Evolutionary conservation across 2,329 filamentous ascomycete species (phyloP).

Genomic region (Pseudocercospora eumusae): DNA sequence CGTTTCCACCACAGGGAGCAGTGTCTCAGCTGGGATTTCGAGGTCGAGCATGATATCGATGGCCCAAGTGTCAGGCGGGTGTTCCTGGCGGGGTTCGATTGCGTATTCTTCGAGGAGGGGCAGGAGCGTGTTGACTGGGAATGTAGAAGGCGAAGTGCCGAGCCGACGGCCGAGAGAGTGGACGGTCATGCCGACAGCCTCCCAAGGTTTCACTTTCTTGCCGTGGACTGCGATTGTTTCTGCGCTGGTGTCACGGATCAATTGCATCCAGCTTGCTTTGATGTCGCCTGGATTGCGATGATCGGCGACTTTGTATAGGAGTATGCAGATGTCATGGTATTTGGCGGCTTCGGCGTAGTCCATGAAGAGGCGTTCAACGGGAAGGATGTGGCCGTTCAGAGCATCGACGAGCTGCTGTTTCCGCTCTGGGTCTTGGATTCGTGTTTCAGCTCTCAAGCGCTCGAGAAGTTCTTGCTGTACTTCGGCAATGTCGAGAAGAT

Average conservation of each 20-base stretch:
- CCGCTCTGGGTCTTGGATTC: constrained; percentile 66
- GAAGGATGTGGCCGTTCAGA: constrained; percentile 71
- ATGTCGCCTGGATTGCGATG: constrained; percentile 87
- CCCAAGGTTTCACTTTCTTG: constrained; percentile 62
- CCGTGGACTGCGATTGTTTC: constrained; percentile 48
- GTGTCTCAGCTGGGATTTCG: constrained; percentile 60
- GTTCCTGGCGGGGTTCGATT: constrained; percentile 52
- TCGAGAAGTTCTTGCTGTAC: constrained; percentile 91
- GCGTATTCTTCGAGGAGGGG: constrained; percentile 59
- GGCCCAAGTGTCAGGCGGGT: constrained; percentile 60
- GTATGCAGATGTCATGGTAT: constrained; percentile 90
- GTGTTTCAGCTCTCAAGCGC: constrained; percentile 69
- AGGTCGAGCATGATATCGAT: constrained; percentile 67
- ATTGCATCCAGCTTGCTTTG: constrained; percentile 76
- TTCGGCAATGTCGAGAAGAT: constrained; percentile 86
- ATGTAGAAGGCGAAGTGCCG: constrained; percentile 35
- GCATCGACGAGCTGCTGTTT: constrained; percentile 61
- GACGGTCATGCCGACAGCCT: constrained; percentile 65
- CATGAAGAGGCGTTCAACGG: constrained; percentile 88
- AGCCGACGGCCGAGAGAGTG: constrained; percentile 59
- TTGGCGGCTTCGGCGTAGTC: constrained; percentile 84
- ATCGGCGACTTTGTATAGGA: constrained; percentile 90
- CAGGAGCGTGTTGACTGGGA: constrained; percentile 48
- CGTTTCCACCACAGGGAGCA: constrained; percentile 63
- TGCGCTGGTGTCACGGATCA: constrained; percentile 67